These are phyloP conservation scores for Talaromyces sp. DNA, from an alignment of 2,329 filamentous ascomycete genomes.

Conservation along the genomic window DNA sequence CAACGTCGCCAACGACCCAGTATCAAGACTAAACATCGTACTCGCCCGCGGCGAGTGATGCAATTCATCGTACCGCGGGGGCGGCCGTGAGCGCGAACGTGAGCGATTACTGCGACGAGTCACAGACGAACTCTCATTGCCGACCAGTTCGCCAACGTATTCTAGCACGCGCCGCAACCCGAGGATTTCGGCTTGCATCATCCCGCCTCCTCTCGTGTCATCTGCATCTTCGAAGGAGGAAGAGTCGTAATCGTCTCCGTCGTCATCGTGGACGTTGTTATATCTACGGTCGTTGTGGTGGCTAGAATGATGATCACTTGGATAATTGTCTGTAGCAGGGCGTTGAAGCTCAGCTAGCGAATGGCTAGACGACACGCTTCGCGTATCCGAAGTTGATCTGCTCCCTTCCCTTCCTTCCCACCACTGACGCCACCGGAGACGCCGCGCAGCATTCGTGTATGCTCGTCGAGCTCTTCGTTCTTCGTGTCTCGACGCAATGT, in stretches of 20 bases:
- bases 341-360: slow-evolving; percentile 37
- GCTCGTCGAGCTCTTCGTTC: slow-evolving; percentile 48
- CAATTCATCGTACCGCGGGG: slow-evolving; percentile 9
- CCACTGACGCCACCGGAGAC: slow-evolving; percentile 47
- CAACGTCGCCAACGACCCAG: slow-evolving; percentile 20
- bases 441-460: slow-evolving; percentile 50
- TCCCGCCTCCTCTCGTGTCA: slow-evolving; percentile 38
- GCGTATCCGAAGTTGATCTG: not conserved
- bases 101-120: slow-evolving; percentile 16
- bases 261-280: not conserved
- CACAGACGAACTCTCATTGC: slow-evolving; percentile 20
- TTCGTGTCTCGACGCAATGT: slow-evolving; percentile 50
- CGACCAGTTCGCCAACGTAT: slow-evolving; percentile 46
- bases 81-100: slow-evolving; percentile 1
- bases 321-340: slow-evolving; percentile 22
- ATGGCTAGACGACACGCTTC: slow-evolving; percentile 30
- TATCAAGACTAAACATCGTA: slow-evolving; percentile 24
- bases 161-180: slow-evolving; percentile 49
- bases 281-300: not conserved
- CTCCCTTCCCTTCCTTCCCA: slow-evolving; percentile 35
- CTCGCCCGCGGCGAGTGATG: slow-evolving; percentile 20
- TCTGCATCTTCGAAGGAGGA: not conserved
- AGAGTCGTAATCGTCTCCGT: not conserved
- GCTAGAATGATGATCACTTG: slow-evolving; percentile 42
- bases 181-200: slow-evolving; percentile 46